Evolutionary conservation across 768 basidiomycete species (phyloP).

Genomic region (Boletellus ananiceps): DNA sequence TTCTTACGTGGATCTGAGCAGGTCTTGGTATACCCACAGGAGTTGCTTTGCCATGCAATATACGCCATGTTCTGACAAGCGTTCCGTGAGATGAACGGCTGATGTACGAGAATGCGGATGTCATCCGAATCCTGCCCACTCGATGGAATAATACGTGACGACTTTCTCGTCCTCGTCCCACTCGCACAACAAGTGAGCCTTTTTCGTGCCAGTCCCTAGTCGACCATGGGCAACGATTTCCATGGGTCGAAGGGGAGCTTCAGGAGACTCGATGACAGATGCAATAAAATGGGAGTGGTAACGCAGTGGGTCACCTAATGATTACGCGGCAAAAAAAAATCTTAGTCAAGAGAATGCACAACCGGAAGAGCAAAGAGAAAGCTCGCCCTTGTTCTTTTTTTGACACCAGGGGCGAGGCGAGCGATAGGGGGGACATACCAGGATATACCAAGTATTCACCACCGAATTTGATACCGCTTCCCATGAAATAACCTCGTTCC

Average conservation of each 20-base stretch:
- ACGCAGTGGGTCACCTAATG: slow-evolving; percentile 81
- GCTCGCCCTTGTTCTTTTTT: not conserved
- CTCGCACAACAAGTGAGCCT: slow-evolving; percentile 85
- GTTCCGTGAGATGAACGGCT: not conserved
- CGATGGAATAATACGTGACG: slow-evolving; percentile 75
- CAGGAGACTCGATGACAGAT: slow-evolving; percentile 66
- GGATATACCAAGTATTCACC: slow-evolving; percentile 97
- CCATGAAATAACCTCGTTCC: slow-evolving; percentile 83
- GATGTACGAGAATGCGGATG: not conserved
- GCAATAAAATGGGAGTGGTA: slow-evolving; percentile 97
- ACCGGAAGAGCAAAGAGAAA: not conserved
- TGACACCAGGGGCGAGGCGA: not conserved
- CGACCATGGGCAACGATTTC: slow-evolving; percentile 95
- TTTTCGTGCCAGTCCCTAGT: slow-evolving; percentile 95
- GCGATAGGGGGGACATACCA: slow-evolving; percentile 44
- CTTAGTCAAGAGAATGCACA: not conserved
- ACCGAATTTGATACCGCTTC: slow-evolving; percentile 89
- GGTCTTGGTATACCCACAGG: slow-evolving; percentile 13
- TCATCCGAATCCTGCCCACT: slow-evolving; percentile 86
- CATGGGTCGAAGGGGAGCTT: slow-evolving; percentile 68
- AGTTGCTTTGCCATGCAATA: slow-evolving; percentile 6
- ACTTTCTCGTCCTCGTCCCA: slow-evolving; percentile 71
- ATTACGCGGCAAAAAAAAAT: not conserved
- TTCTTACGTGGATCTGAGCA: slow-evolving; percentile 12
- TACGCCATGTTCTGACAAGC: not conserved